Conservation (phyloP, 371 early-diverging fungal species). For the Umbelopsis sp. region DNA sequence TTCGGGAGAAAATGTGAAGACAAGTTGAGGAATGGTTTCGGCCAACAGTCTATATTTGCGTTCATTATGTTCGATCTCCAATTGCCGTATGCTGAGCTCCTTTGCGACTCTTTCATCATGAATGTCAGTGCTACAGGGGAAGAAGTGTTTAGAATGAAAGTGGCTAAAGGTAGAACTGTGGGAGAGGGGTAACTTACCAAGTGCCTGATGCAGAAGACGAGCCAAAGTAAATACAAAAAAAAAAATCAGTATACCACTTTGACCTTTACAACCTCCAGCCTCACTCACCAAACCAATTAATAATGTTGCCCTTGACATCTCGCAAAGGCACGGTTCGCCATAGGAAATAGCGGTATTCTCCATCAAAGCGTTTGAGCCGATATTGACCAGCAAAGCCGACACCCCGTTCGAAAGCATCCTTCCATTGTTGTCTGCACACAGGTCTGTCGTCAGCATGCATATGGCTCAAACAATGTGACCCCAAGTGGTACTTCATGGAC, state of each 20-base stretch:
- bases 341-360: conserved; percentile 63
- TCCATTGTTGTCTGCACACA: conserved; percentile 55
- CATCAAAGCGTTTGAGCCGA: conserved; percentile 62
- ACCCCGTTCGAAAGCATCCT: conserved; percentile 56
- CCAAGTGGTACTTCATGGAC: conserved; percentile 53
- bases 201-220: background rate
- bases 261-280: too few relatives aligned
- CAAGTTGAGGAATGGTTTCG: conserved; percentile 72
- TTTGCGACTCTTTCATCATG: conserved; percentile 67
- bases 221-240: background rate
- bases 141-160: background rate
- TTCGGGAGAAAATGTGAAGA: conserved; percentile 66
- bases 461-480: conserved; percentile 54
- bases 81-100: conserved; percentile 54
- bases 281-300: conserved; percentile 60
- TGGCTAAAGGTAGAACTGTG: too few relatives aligned
- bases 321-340: conserved; percentile 65
- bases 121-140: conserved; percentile 53
- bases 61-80: conserved; percentile 65
- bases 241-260: background rate
- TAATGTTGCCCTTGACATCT: conserved; percentile 59
- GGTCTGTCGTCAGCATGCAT: conserved; percentile 64
- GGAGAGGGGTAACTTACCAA: conserved; percentile 8
- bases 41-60: conserved; percentile 66
- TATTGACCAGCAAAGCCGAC: conserved; percentile 65